Evolutionary conservation across 2,329 filamentous ascomycete genomes (phyloP), one percentile per base, ranked within the genome.

Genomic region (Harringtonia lauricola): DNA sequence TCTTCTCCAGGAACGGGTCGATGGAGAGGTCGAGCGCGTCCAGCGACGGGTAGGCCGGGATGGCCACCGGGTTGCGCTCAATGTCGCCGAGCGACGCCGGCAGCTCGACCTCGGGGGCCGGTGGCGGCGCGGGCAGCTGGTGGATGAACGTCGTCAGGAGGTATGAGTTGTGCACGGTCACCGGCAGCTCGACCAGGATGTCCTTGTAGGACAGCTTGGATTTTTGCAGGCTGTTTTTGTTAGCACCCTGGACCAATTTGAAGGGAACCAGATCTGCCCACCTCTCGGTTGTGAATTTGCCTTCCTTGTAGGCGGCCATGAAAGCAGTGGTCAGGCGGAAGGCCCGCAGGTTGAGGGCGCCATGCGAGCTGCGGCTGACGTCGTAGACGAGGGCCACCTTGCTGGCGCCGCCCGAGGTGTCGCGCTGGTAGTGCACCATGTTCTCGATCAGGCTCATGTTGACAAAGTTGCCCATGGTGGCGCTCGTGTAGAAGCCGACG

Each of bases 391-490:
- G 74, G 39, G 87, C 87, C 36, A 95, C 79, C 8, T 86, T 88
- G 64, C 77, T 74, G 66, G 92, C 86, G 63, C 95, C 94, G 64
- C 76, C 74, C 66, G 94, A 86, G 63, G 94, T 95, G 56, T 94
- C 86, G 65, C 86, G 92, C 72, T 98, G 92, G 72, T 95, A 96
- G 71, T 89, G 85, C 68, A 81, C 88, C 66, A 95, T 89, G 72
- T 96, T 98, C 76, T 98, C 92, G 65, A 98, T 86, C 61, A 95
- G 89, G 71, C 83, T 86, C 60, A 84, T 65, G 72, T 89, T 95
- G 72, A 96, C 76, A 57, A 96, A 96, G 74, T 95, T 96, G 65
- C 92, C 92, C 86, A 98, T 94, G 64, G 88, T 95, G 51, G 89
- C 87, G 70, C 88, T 95, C 47, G 88, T 95, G 71, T 98, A 98